Base-by-base conservation (phyloP, 2,329 filamentous ascomycete species). In the Nemania bipapillata region DNA sequence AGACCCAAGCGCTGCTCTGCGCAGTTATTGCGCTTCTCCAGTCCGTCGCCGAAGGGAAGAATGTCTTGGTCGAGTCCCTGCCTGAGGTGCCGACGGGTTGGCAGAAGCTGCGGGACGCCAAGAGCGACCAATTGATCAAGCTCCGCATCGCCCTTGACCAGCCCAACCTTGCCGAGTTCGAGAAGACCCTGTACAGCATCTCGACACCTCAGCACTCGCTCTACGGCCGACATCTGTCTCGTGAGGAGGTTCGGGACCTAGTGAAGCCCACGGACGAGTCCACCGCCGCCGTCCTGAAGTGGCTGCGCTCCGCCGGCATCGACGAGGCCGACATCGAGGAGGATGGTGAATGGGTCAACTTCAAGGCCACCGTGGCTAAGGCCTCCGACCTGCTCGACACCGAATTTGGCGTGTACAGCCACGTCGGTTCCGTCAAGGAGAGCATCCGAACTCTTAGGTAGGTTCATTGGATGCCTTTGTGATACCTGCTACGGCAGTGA, bases 211-310 rank as follows among this genome's bases (percentile, higher is more conserved):
- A 81, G 30, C 84, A 89, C 72, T 78, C 82, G 1, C 81, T 80
- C 22, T 92, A 92, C 76, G 89, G 90, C 40, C 81, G 85, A 72
- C 87, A 91, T 73, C 79, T 92, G 79, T 87, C 85, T 65, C 85
- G 85, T n/a, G 83, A 89, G 37, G 84, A 91, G 73, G 77, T 91
- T 40, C 70, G 40, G 40, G 73, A 75, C 24, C 68, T 77, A 70
- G 72, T 76, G 68, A 74, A 76, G 65, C 76, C 76, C 9, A 66
- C 53, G 8, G 76, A 80, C 0, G 80, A 83, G 24, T 83, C 85
- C 3, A 83, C 83, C 15, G 75, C 81, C 30, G 81, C 81, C 2
- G 83, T 91, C 20, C 70, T 86, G 2, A 75, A 78, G 6, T 92
- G 90, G 89, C 81, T 92, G 15, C 73, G 79, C 32, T 74, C 80